These are phyloP conservation scores for Acanthamoeba triangularis DNA, from an alignment of 208 protist species.

Conservation along the genomic window DNA sequence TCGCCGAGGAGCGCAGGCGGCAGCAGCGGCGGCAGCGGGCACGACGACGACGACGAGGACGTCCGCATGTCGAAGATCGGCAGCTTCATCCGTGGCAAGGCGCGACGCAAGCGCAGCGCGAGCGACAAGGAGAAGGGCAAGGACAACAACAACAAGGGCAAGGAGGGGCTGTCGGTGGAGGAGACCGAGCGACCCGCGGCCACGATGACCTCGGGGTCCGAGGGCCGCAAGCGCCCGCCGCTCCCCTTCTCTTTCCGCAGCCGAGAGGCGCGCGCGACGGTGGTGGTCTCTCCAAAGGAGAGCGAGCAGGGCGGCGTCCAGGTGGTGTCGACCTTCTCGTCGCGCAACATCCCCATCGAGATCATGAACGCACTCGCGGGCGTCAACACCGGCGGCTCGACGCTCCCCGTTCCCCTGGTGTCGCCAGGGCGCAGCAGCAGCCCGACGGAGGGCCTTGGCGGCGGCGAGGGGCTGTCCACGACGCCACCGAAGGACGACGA, in stretches of 20 bases:
- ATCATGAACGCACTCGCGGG: constrained; percentile 12
- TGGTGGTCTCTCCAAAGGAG: neutral
- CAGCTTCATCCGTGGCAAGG: constrained; percentile 26
- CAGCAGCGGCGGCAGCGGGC: neutral
- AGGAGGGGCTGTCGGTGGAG: neutral
- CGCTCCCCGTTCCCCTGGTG: neutral
- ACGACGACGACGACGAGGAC: neutral
- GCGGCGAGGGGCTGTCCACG: neutral
- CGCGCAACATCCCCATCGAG: neutral
- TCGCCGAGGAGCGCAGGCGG: neutral
- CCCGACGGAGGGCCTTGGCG: neutral
- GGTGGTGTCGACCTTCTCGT: constrained; percentile 17
- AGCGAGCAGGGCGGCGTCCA: neutral
- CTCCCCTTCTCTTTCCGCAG: constrained; percentile 49
- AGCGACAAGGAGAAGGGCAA: constrained; percentile 54
- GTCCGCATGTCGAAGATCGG: neutral
- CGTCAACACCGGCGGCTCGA: neutral
- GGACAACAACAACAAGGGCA: neutral
- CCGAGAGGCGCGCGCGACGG: neutral
- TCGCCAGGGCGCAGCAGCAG: neutral
- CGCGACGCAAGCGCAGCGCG: constrained; percentile 32
- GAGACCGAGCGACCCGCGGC: neutral
- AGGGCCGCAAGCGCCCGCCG: constrained; percentile 9
- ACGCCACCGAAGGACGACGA: neutral
- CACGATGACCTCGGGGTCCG: neutral